Percentiles rank a stretch among this genome's conserved stretches.
These are phyloP conservation scores for Pichia terricola DNA, from an alignment of 1,139 yeast genomes.

Conservation along the genomic window DNA sequence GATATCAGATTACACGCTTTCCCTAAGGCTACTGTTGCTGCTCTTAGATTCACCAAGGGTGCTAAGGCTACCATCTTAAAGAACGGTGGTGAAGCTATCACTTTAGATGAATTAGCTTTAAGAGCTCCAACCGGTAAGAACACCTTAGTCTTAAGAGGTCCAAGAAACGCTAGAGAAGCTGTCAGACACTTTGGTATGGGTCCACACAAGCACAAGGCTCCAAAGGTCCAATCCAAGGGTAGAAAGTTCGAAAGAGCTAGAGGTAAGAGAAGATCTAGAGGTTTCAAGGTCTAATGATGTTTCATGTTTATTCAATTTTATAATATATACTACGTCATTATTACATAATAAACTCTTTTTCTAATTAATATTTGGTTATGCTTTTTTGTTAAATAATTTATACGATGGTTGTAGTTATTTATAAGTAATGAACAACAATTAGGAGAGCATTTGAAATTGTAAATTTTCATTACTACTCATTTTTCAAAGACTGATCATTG, in stretches of 20 bases:
- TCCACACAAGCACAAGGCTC: slow-evolving; percentile 99
- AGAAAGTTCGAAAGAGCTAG: slow-evolving; percentile 99
- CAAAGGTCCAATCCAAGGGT: slow-evolving; percentile 94
- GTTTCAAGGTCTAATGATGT: slow-evolving; percentile 91
- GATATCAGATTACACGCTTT: slow-evolving; percentile 88
- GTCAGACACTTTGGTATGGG: slow-evolving; percentile 99
- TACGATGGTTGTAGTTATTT: no score
- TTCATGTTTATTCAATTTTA: no score
- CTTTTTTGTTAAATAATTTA: background rate
- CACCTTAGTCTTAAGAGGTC: slow-evolving; percentile 97
- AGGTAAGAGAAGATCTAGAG: slow-evolving; percentile 99
- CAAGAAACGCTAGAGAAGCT: slow-evolving; percentile 98
- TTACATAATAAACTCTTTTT: background rate
- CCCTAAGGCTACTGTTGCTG: slow-evolving; percentile 98
- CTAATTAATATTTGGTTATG: background rate
- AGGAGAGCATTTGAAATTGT: no score
- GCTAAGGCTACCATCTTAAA: slow-evolving; percentile 96
- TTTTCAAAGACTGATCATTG: no score
- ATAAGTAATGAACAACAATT: no score
- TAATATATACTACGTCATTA: background rate
- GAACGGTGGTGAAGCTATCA: slow-evolving; percentile 99
- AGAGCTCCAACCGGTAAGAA: slow-evolving; percentile 99
- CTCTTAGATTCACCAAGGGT: slow-evolving; percentile 98
- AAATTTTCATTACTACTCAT: no score
- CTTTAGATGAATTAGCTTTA: slow-evolving; percentile 97